phyloP scores from a whole-genome alignment of 805 yeast genomes.

The Candida ficus region DNA sequence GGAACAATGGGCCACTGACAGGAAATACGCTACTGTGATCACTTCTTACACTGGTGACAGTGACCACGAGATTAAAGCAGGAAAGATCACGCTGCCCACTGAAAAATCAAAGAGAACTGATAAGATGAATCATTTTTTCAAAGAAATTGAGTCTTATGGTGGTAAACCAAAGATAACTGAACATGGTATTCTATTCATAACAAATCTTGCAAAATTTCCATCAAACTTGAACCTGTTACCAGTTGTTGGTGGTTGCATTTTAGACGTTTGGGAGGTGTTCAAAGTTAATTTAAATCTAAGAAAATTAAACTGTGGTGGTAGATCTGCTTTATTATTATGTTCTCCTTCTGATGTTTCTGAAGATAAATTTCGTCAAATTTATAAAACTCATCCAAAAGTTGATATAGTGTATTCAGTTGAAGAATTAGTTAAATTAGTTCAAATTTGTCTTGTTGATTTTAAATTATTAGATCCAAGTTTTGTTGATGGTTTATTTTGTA shows the following conservation, averaged over 20 bases:
- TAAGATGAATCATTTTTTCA: constrained; percentile 52
- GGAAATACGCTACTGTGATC: constrained; percentile 62
- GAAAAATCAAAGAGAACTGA: constrained; percentile 30
- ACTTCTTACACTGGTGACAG: constrained; percentile 84
- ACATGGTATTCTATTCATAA: constrained; percentile 63
- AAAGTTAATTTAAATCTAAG: constrained; percentile 72
- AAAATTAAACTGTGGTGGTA: constrained; percentile 76
- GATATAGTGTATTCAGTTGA: constrained; percentile 23
- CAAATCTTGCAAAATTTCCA: constrained; percentile 78
- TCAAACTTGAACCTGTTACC: constrained; percentile 68
- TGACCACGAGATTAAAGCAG: constrained; percentile 56
- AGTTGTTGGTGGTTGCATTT: constrained; percentile 50
- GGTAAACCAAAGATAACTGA: constrained; percentile 64
- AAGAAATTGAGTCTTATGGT: constrained; percentile 59
- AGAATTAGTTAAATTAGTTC: constrained; percentile 71
- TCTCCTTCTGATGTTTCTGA: constrained; percentile 71
- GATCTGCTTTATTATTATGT: constrained; percentile 71
- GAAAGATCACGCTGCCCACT: constrained; percentile 46
- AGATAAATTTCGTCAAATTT: constrained; percentile 76
- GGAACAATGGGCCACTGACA: constrained; percentile 87
- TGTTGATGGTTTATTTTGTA: constrained; percentile 84
- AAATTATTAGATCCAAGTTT: constrained; percentile 60
- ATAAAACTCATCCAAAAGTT: constrained; percentile 44
- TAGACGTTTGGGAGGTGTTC: constrained; percentile 48
- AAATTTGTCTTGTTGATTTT: constrained; percentile 73